Base-by-base conservation (phyloP, 2,329 filamentous ascomycete genomes). In the Diaporthe ilicicola region DNA sequence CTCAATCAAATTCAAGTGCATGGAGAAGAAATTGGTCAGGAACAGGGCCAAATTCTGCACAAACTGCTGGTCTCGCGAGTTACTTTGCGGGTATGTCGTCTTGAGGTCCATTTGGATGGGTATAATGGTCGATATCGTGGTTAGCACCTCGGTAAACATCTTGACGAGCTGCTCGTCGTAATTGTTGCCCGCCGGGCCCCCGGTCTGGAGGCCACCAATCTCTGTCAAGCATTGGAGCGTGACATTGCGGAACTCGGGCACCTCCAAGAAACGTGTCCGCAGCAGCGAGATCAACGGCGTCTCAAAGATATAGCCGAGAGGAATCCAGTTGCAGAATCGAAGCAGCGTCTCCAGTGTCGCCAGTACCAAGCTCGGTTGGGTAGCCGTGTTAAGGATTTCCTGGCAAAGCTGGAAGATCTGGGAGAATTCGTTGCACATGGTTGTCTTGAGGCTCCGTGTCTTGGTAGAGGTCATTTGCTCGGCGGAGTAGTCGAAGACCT, bases 391-490 rank as follows among this genome's bases (percentile, higher is more conserved):
- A 75, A 99, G 87, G 67, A 99, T 95, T 81, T 99, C 95, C 61
- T 94, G 95, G 85, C 97, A 99, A 42, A 99, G 90, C 83, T 97
- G 94, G 86, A 98, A 99, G 79, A 99, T 99, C 70, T 94, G 94
- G 1, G 97, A 98, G 82, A 99, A 99, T 83, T 99, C 96, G 80
- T 95, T 92, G 82, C 95, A 98, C 96, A 99, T 99, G 75, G 94
- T 97, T 76, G 95, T 95, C 87, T 99, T 99, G 74, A 99, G 87
- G 81, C 97, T 97, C 78, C 95, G 91, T 50, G 95, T 97, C 87
- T 99, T 99, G 71, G 93, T 90, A 46, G 95, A 98, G n/a, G 96
- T 99, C 95, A 99, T 98, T 81, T 98, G 94, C 79, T 99, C 96
- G 74, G 95, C 94, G 1, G 96, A 99, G 83, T 97, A 99, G 85